Conservation (phyloP, 129 eudicot genomes). For the Helianthus annuus region DNA sequence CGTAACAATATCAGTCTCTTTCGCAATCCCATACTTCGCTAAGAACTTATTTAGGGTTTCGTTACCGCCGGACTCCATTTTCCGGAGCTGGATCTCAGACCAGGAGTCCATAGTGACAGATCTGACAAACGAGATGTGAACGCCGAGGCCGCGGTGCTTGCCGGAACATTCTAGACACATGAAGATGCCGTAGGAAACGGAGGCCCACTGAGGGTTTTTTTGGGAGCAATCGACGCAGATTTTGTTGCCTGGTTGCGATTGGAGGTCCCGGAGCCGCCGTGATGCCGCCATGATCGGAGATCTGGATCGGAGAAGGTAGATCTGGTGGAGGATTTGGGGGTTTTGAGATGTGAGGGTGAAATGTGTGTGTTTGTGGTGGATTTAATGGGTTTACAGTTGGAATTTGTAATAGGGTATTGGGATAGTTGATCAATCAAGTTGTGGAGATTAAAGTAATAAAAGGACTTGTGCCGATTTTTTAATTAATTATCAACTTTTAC, state of each 20-base stretch:
- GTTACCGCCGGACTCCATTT: constrained; percentile 88
- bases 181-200: constrained; percentile 83
- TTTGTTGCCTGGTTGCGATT: constrained; percentile 81
- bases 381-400: no score
- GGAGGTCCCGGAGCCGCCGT: constrained; percentile 79
- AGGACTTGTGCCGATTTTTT: no score
- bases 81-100: constrained; percentile 89
- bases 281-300: constrained; percentile 57
- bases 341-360: neutral
- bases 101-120: constrained; percentile 98
- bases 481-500: no score
- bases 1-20: constrained; percentile 66
- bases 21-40: constrained; percentile 55
- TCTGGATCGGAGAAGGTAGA: constrained; percentile 26
- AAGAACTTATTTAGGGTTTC: constrained; percentile 61
- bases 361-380: no score
- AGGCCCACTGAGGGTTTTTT: constrained; percentile 97
- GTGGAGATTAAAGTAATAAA: no score
- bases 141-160: constrained; percentile 95
- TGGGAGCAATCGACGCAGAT: constrained; percentile 92
- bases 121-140: constrained; percentile 94
- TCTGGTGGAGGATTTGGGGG: constrained; percentile 10
- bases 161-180: constrained; percentile 98
- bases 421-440: no score
- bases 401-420: no score